phyloP scores from a whole-genome alignment of 306 rosid genomes.

The Vicia faba region DNA sequence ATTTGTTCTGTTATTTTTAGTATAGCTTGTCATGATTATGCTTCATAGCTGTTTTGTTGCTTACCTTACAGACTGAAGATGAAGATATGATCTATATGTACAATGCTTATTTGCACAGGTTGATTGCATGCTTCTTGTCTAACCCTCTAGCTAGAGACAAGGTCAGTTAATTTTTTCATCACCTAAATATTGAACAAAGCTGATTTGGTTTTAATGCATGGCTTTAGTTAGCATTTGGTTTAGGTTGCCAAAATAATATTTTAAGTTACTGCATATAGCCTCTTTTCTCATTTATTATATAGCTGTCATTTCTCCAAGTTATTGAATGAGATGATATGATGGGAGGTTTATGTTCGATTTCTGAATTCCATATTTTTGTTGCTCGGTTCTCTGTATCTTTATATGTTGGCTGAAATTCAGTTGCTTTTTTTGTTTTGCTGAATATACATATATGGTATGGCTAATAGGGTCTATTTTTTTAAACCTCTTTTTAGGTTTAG shows the following conservation, averaged over 20 bases:
- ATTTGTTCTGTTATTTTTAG: slow-evolving; percentile 9
- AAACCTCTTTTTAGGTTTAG: slow-evolving; percentile 12
- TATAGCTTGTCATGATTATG: slow-evolving; percentile 31
- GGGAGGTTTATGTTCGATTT: slow-evolving; percentile 13
- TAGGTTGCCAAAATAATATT: slow-evolving; percentile 18
- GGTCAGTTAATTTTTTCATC: slow-evolving; percentile 52
- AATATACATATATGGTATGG: slow-evolving; percentile 2
- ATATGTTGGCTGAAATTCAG: not conserved
- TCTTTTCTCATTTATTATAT: slow-evolving; percentile 11
- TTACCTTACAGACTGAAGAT: slow-evolving; percentile 76
- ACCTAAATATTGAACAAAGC: not conserved
- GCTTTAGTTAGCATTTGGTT: slow-evolving; percentile 9
- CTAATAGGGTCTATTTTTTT: not conserved
- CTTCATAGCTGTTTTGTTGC: slow-evolving; percentile 32
- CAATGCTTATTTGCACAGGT: slow-evolving; percentile 92
- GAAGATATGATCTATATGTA: slow-evolving; percentile 94
- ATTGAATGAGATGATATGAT: not conserved
- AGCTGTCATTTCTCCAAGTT: slow-evolving; percentile 9
- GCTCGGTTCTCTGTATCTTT: not conserved
- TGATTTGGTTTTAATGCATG: slow-evolving; percentile 30
- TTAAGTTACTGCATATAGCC: slow-evolving; percentile 26
- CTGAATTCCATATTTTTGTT: slow-evolving; percentile 15
- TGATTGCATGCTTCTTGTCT: slow-evolving; percentile 85
- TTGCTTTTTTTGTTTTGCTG: slow-evolving; percentile 24
- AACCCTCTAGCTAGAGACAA: slow-evolving; percentile 90